A percentile compares a stretch with the other conserved stretches of the same genome.
These are phyloP conservation scores for Carex pumila DNA, from an alignment of 176 grass and related monocot species.

Conservation along the genomic window DNA sequence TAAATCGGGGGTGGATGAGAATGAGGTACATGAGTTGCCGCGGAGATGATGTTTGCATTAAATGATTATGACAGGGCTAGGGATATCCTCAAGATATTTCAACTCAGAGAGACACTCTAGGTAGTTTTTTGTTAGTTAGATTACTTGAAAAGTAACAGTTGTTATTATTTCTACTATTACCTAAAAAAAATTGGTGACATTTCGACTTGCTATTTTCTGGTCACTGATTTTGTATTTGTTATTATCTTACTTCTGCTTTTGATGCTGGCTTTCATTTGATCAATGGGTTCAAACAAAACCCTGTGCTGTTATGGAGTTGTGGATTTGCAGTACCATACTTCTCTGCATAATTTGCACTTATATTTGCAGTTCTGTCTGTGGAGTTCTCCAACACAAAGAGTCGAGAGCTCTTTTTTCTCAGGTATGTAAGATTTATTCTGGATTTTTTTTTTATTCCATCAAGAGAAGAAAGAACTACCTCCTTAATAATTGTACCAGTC, in stretches of 20 bases:
- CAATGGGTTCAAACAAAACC: no score
- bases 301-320: no score
- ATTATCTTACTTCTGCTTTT: no score
- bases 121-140: background rate
- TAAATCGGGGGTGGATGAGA: conserved; percentile 42
- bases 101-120: conserved; percentile 85
- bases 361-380: background rate
- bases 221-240: no score
- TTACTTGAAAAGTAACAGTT: background rate
- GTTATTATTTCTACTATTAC: no score
- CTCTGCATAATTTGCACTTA: background rate
- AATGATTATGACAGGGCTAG: conserved; percentile 90
- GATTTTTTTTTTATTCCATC: background rate
- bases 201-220: no score
- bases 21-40: conserved; percentile 51
- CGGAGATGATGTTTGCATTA: conserved; percentile 50
- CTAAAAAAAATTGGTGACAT: no score
- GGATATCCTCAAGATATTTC: conserved; percentile 57
- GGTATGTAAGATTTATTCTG: background rate
- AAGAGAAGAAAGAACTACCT: background rate
- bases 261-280: no score
- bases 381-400: background rate
- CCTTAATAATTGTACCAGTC: background rate
- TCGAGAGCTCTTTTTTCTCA: background rate
- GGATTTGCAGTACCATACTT: no score